Evolutionary conservation across 2,329 filamentous ascomycete genomes (phyloP).

Genomic region (Fusarium verticillioides): DNA sequence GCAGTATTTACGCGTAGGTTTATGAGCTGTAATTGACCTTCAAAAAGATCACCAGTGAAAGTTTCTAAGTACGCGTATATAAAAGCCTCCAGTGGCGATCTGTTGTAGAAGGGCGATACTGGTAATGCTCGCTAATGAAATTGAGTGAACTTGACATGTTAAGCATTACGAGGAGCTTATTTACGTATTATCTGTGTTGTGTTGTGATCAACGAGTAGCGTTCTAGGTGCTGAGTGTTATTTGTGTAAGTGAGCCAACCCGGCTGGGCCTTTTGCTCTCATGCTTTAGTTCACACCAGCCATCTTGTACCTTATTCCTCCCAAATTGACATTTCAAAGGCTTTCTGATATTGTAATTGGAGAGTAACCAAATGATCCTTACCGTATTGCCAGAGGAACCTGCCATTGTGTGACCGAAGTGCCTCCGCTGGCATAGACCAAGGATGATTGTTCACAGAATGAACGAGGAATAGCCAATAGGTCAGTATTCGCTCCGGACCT

Average conservation of each 20-base stretch:
- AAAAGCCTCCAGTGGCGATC: background rate
- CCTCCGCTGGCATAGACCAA: background rate
- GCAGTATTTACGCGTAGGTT: background rate
- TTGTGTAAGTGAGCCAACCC: background rate
- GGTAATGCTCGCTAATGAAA: background rate
- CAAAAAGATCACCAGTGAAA: background rate
- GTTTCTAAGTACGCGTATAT: background rate
- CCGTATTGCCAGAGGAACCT: background rate
- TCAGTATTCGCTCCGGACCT: accelerated
- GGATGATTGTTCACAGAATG: no score
- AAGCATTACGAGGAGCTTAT: no score
- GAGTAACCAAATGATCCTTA: no score
- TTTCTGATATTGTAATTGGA: background rate
- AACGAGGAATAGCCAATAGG: background rate
- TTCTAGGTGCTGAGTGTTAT: background rate
- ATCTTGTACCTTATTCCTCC: no score
- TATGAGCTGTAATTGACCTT: background rate
- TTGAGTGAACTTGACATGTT: no score
- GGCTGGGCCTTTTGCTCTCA: background rate
- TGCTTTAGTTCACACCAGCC: background rate
- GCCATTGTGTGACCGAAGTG: background rate
- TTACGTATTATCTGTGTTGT: background rate
- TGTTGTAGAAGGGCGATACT: no score
- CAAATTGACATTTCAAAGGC: background rate
- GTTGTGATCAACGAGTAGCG: background rate